phyloP scores from a whole-genome alignment of 23 red algal genomes.

The Pyropia haitanensis region DNA sequence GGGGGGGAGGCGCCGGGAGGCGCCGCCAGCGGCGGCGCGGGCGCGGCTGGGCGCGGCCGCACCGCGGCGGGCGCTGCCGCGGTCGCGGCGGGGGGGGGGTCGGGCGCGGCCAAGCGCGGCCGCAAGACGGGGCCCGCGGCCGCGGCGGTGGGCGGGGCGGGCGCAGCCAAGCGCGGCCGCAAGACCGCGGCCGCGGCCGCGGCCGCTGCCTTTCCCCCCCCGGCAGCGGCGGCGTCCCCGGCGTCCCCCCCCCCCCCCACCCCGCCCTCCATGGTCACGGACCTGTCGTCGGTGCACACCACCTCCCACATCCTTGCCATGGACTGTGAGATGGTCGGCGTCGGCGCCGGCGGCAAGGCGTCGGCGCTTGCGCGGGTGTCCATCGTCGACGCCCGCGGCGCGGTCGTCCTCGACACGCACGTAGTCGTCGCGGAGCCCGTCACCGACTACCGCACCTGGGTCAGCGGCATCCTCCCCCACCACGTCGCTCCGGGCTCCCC shows the following conservation, averaged over 20 bases:
- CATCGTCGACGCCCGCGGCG: constrained; percentile 73
- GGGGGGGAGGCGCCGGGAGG: not conserved
- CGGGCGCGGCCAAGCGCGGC: no score
- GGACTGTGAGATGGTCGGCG: constrained; percentile 98
- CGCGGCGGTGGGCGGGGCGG: no score
- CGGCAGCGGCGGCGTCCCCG: no score
- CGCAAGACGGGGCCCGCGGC: no score
- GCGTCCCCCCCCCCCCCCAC: no score
- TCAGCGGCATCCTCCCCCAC: constrained; percentile 55
- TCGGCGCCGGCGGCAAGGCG: constrained; percentile 59
- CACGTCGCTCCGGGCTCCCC: constrained; percentile 29
- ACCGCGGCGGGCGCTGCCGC: no score
- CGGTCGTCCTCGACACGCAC: constrained; percentile 77
- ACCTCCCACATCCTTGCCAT: constrained; percentile 27
- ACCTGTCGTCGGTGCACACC: no score
- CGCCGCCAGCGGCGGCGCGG: not conserved
- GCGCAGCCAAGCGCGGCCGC: no score
- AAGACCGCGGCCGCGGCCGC: no score
- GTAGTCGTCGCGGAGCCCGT: constrained; percentile 57
- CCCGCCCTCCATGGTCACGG: no score
- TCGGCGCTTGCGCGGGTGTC: constrained; percentile 86
- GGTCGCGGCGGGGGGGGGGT: no score
- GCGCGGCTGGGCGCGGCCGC: not conserved
- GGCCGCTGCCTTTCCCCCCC: no score
- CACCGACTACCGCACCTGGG: constrained; percentile 78